A percentile compares a stretch with the other conserved stretches of the same genome.
Evolutionary conservation across 305 asterid genomes (phyloP).

Genomic region (Solanum chacoense): DNA sequence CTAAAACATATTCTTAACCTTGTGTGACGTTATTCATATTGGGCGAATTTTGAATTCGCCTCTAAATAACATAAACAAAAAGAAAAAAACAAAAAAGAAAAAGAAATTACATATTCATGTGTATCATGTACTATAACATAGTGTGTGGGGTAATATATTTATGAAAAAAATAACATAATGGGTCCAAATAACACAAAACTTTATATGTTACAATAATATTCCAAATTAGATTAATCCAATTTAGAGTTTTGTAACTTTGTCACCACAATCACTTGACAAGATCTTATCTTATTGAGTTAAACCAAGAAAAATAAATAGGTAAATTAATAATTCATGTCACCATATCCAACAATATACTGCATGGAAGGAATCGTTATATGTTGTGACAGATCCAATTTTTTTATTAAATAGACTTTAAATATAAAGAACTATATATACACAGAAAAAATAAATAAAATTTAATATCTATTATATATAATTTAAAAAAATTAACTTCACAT

Average conservation of each 20-base stretch:
- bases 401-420: not conserved
- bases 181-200: not conserved
- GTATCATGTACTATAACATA: not conserved
- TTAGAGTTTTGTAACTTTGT: not conserved
- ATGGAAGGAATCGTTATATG: not conserved
- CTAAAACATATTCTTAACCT: no score
- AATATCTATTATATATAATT: no score
- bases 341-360: not conserved
- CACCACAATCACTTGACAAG: not conserved
- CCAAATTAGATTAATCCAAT: not conserved
- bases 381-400: rapidly evolving
- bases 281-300: not conserved
- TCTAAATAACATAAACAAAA: no score
- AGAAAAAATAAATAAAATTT: no score
- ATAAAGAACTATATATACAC: not conserved
- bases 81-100: no score
- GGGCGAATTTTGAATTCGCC: no score
- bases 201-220: not conserved
- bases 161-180: not conserved
- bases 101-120: not conserved
- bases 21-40: no score
- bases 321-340: not conserved
- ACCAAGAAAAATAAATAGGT: not conserved
- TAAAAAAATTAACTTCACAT: no score
- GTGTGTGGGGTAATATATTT: not conserved